A percentile compares a stretch with the other conserved stretches of the same genome.
Conservation (phyloP, 2,329 filamentous ascomycete species). For the Aspergillus brasiliensis region DNA sequence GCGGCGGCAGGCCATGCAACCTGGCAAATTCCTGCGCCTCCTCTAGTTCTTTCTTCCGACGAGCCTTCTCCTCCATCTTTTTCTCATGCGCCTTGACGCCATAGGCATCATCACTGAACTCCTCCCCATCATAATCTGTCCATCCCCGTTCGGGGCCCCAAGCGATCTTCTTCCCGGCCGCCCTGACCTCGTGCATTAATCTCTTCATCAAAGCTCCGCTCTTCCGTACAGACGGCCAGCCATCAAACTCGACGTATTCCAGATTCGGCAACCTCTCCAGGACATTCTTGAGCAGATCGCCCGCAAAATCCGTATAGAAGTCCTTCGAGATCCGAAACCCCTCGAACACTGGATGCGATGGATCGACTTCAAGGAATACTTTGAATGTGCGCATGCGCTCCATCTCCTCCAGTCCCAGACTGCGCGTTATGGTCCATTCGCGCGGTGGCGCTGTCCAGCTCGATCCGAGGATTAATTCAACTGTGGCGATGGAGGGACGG, state of each 20-base stretch:
- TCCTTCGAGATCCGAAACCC: constrained; percentile 59
- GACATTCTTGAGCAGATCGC: constrained; percentile 52
- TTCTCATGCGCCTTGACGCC: constrained; percentile 11
- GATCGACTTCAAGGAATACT: constrained; percentile 62
- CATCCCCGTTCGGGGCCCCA: constrained; percentile 46
- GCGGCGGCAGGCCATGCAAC: not conserved
- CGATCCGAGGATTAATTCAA: constrained; percentile 61
- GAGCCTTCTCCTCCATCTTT: not conserved
- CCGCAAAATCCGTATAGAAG: constrained; percentile 61
- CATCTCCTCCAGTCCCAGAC: constrained; percentile 54
- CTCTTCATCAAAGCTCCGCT: constrained; percentile 54
- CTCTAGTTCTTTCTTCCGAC: not conserved
- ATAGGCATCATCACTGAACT: constrained; percentile 14
- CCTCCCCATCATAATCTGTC: constrained; percentile 35
- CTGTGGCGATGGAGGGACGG: constrained; percentile 52
- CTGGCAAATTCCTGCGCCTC: not conserved
- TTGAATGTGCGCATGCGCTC: constrained; percentile 52
- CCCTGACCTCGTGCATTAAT: constrained; percentile 43
- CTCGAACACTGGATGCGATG: constrained; percentile 55
- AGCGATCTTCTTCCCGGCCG: constrained; percentile 37
- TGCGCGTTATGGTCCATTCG: constrained; percentile 54
- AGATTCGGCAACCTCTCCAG: constrained; percentile 53
- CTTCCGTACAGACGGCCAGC: constrained; percentile 55
- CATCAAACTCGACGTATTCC: constrained; percentile 58
- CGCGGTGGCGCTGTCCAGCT: constrained; percentile 61